Base-by-base conservation (phyloP, 164 flowering plant species). In the Amborella trichopoda region DNA sequence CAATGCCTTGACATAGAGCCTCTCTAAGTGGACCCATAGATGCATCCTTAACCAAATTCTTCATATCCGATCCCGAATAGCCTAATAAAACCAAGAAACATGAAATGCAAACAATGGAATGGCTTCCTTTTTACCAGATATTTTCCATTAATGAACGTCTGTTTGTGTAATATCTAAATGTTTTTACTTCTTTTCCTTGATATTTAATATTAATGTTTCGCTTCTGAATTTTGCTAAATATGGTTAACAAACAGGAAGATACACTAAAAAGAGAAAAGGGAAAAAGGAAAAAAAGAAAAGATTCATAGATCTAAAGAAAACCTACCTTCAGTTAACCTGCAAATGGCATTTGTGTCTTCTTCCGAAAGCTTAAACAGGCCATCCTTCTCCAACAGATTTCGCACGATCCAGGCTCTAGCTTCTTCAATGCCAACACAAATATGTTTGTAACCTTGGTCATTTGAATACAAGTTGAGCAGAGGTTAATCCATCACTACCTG, bases 51-150 rank as follows among this genome's bases (percentile, higher is more conserved):
- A 88, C 99, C 48, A 93, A 56, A 68, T 88, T 93, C 63, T 88
- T 88, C 99, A 88, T 93, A 61, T 93, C 99, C 46, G 99, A 93
- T 51, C 99, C 95, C 9, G 99, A 93, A 62, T 93, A 93, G 12
- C 96, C 99, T 93, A 63, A 38, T 47, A 56, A 23, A 37, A 0
- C 18, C 1, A 37, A 1, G n/a, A n/a, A n/a, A n/a, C n/a, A n/a
- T n/a, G n/a, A n/a, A 59, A n/a, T 3, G 16, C 3, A 25, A 28
- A 28, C n/a, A n/a, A n/a, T n/a, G n/a, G n/a, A n/a, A n/a, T n/a
- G n/a, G n/a, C n/a, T n/a, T n/a, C n/a, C n/a, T n/a, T n/a, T n/a
- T n/a, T n/a, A n/a, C n/a, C n/a, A n/a, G n/a, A n/a, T n/a, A n/a
- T n/a, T n/a, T n/a, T n/a, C n/a, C n/a, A n/a, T n/a, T n/a, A n/a